Base-by-base conservation (phyloP, 371 early-diverging fungal species). In the Nematocida parisii region DNA sequence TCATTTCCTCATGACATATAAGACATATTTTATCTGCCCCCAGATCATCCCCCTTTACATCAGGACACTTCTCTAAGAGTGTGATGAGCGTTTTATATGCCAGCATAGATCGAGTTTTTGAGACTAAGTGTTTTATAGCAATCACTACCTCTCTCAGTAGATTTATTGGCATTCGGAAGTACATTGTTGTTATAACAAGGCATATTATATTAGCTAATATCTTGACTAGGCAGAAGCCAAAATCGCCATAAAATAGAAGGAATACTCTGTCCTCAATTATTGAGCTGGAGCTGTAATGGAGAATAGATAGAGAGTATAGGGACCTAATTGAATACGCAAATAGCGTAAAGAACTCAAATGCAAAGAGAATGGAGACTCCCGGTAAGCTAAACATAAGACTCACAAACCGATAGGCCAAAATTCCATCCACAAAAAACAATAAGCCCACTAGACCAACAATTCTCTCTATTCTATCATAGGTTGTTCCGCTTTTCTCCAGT, bases 1-100 rank as follows among this genome's bases (percentile, higher is more conserved):
- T 54, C 71, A 87, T 83, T 15, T 86, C 85, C 27, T 86, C 87
- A 22, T 61, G 72, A 68, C 87, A 87, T 5, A 87, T 87, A 6
- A 82, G 75, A 74, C 87, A 87, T 56, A 61, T 61, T 52, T 68
- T 72, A 44, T 82, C 75, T 18, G 39, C 58, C 13, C 20, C 56
- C 47, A 77, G 4, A 0, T 66, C 71, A 20, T 27, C 46, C 9
- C 44, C 52, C 20, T 55, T 5, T 7, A 73, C 82, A 66, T 83
- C 82, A 9, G 55, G 57, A 57, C 85, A 77, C 44, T 24, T 46
- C 15, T 85, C 82, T 22, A 87, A 47, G 5, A 77, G 66, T 39
- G 72, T 73, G 52, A 77, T 66, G 9, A 87, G 40, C 33, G 47
- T 54, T 22, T 62, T 72, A 57, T 84, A 86, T 22, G 58, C 82